Evolutionary conservation across 257 asterid species (phyloP).

Genomic region (Oldenlandia corymbosa): DNA sequence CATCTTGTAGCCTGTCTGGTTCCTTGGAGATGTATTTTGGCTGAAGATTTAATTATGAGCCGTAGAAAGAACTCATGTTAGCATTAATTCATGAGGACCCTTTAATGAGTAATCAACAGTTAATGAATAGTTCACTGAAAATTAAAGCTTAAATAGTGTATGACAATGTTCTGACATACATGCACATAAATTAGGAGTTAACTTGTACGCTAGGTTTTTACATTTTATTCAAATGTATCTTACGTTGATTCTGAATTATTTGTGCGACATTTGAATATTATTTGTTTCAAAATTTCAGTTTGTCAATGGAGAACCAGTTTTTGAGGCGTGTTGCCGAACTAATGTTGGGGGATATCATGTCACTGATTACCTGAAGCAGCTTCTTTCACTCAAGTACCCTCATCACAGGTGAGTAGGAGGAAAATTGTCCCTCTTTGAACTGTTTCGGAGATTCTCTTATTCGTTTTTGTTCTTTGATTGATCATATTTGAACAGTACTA

Average conservation of each 20-base stretch:
- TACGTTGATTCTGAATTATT: background rate
- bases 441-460: conserved; percentile 10
- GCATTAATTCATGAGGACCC: no score
- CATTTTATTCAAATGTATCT: background rate
- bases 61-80: background rate
- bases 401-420: conserved; percentile 75
- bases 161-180: background rate
- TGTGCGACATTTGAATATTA: background rate
- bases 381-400: conserved; percentile 94
- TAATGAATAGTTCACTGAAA: background rate
- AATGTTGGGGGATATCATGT: conserved; percentile 96
- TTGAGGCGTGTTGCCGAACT: conserved; percentile 87
- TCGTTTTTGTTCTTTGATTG: conserved; percentile 18
- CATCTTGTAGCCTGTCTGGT: background rate
- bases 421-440: conserved; percentile 10
- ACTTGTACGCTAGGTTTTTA: background rate
- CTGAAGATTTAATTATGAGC: background rate
- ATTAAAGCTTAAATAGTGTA: background rate
- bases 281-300: conserved; percentile 46
- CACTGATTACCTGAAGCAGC: conserved; percentile 93
- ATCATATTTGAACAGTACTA: conserved; percentile 48
- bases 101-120: background rate
- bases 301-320: conserved; percentile 88
- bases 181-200: background rate
- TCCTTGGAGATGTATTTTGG: background rate